Percentiles rank a stretch among this genome's conserved stretches.
Conservation (phyloP, 2,329 filamentous ascomycete species). For the Fusarium dlaminii region DNA sequence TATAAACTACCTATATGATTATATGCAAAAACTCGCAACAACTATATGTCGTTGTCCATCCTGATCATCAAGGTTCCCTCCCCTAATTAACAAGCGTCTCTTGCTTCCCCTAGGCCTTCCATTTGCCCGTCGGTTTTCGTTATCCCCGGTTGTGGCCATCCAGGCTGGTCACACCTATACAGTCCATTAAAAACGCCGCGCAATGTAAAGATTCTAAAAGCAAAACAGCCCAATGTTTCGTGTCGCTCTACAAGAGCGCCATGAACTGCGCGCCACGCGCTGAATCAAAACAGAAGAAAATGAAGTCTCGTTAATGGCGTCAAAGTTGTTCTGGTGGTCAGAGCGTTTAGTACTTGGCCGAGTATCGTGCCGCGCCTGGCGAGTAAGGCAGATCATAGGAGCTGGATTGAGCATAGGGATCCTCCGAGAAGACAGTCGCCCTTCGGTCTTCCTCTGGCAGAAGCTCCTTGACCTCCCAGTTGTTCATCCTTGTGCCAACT, state of each 20-base stretch:
- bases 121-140: constrained; percentile 16
- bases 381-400: constrained; percentile 64
- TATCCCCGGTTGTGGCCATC: constrained; percentile 5
- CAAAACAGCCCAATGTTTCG: constrained; percentile 7
- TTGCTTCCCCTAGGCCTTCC: constrained; percentile 5
- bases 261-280: constrained; percentile 13
- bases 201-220: constrained; percentile 35
- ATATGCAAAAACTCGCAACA: constrained; percentile 22
- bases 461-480: constrained; percentile 97
- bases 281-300: constrained; percentile 28
- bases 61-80: constrained; percentile 3
- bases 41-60: constrained; percentile 12
- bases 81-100: constrained; percentile 24
- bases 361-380: constrained; percentile 55
- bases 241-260: not conserved
- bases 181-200: constrained; percentile 35
- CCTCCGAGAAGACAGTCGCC: constrained; percentile 76
- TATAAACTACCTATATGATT: constrained; percentile 33
- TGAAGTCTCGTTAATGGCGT: constrained; percentile 31
- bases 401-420: constrained; percentile 68
- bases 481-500: constrained; percentile 92
- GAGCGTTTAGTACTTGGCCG: constrained; percentile 55
- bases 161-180: constrained; percentile 2
- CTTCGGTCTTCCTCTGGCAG: constrained; percentile 83
- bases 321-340: constrained; percentile 5